These are phyloP conservation scores for Hortiboletus rubellus DNA, from an alignment of 1,284 basidiomycete genomes.

Conservation along the genomic window DNA sequence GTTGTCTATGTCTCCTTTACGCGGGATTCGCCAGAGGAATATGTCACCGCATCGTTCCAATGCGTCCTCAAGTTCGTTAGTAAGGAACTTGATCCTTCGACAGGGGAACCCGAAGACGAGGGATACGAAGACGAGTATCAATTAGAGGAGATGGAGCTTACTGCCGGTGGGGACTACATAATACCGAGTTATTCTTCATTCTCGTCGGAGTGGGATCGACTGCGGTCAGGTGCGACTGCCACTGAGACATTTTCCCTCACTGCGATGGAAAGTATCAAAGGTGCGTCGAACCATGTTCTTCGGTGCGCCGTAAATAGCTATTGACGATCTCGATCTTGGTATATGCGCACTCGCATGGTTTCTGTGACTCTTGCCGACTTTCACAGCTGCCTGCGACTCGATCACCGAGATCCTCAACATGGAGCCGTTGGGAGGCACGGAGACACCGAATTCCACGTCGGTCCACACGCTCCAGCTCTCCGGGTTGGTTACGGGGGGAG, in stretches of 20 bases:
- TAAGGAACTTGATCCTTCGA: conserved; percentile 96
- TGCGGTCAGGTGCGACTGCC: conserved; percentile 71
- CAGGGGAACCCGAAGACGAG: conserved; percentile 96
- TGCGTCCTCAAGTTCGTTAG: conserved; percentile 96
- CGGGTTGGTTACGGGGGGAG: conserved; percentile 85
- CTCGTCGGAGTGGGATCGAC: conserved; percentile 91
- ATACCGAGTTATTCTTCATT: conserved; percentile 92
- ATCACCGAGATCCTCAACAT: conserved; percentile 94
- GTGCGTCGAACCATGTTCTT: conserved; percentile 45
- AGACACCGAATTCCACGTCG: conserved; percentile 76
- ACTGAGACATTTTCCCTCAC: conserved; percentile 96
- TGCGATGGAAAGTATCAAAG: conserved; percentile 91
- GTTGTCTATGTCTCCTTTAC: conserved; percentile 95
- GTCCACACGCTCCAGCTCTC: conserved; percentile 95
- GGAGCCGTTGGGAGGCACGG: conserved; percentile 92
- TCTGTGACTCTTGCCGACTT: conserved; percentile 10
- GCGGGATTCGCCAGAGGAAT: conserved; percentile 74
- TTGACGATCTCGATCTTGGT: conserved; percentile 13
- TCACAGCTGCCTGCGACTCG: conserved; percentile 85
- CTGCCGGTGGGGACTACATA: conserved; percentile 91
- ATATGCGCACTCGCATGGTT: conserved; percentile 15
- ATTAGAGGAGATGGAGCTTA: conserved; percentile 93
- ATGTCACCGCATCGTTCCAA: conserved; percentile 83
- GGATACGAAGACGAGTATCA: conserved; percentile 99
- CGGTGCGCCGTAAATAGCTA: conserved; percentile 3